Evolutionary conservation across 306 rosid species (phyloP).

Genomic region (Lathyrus oleraceus): DNA sequence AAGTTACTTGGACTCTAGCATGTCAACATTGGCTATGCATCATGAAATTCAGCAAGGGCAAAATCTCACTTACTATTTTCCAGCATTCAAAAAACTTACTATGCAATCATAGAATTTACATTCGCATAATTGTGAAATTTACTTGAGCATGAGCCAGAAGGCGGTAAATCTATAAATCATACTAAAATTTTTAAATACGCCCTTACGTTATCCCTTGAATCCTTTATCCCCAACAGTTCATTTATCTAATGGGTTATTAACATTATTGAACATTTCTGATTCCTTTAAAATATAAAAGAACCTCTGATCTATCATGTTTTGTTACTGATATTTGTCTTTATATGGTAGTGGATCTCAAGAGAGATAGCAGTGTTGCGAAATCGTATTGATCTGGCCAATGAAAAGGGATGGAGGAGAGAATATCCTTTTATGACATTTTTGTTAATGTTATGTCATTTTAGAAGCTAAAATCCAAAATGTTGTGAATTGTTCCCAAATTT

Average conservation of each 20-base stretch:
- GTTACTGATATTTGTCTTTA: slow-evolving; percentile 32
- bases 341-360: slow-evolving; percentile 69
- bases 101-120: slow-evolving; percentile 9
- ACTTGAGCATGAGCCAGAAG: slow-evolving; percentile 15
- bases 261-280: slow-evolving; percentile 8
- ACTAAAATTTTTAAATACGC: slow-evolving; percentile 25
- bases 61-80: slow-evolving; percentile 14
- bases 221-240: neutral
- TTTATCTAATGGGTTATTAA: slow-evolving; percentile 19
- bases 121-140: neutral
- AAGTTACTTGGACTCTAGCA: slow-evolving; percentile 9
- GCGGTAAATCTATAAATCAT: slow-evolving; percentile 11
- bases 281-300: slow-evolving; percentile 10
- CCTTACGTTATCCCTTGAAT: slow-evolving; percentile 26
- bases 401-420: slow-evolving; percentile 92
- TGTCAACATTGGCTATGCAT: slow-evolving; percentile 11
- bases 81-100: neutral
- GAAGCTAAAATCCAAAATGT: slow-evolving; percentile 17
- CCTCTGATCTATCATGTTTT: neutral
- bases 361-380: slow-evolving; percentile 59
- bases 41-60: slow-evolving; percentile 22
- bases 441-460: slow-evolving; percentile 20
- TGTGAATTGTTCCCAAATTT: slow-evolving; percentile 22
- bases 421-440: slow-evolving; percentile 60
- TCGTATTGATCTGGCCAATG: slow-evolving; percentile 78